These are phyloP conservation scores for Annulohypoxylon nitens DNA, from an alignment of 495 filamentous ascomycete species.

Conservation along the genomic window DNA sequence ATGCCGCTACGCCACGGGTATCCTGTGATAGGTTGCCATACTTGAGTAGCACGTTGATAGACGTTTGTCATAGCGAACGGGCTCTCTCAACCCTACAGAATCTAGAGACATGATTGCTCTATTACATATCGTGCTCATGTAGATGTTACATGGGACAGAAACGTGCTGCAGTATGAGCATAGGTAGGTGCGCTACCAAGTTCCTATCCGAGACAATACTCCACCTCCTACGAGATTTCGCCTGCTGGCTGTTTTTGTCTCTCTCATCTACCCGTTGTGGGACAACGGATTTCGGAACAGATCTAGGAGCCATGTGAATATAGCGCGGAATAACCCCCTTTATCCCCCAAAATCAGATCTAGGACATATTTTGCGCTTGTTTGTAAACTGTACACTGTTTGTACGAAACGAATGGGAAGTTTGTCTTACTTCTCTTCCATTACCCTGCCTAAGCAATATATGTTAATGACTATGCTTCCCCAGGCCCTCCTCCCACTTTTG, in stretches of 20 bases:
- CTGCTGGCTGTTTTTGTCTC: background rate
- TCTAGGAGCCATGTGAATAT: background rate
- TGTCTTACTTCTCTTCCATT: background rate
- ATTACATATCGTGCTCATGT: background rate
- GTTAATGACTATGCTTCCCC: background rate
- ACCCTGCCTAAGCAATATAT: background rate
- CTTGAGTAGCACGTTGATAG: background rate
- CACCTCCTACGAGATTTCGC: background rate
- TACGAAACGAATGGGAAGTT: background rate
- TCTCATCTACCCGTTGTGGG: background rate
- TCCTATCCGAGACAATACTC: background rate
- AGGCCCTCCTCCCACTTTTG: background rate
- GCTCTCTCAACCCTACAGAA: background rate
- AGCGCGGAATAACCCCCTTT: background rate
- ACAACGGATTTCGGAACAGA: background rate
- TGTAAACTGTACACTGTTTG: background rate
- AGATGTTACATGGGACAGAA: slow-evolving; percentile 11
- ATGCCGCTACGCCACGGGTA: slow-evolving; percentile 11
- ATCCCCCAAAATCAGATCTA: background rate
- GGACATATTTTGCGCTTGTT: background rate
- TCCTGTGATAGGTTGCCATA: slow-evolving; percentile 8
- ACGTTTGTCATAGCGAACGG: background rate
- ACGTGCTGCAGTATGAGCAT: background rate
- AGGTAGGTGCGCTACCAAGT: background rate
- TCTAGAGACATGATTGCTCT: background rate